Evolutionary conservation across 306 rosid species (phyloP).

Genomic region (Cicer bijugum): DNA sequence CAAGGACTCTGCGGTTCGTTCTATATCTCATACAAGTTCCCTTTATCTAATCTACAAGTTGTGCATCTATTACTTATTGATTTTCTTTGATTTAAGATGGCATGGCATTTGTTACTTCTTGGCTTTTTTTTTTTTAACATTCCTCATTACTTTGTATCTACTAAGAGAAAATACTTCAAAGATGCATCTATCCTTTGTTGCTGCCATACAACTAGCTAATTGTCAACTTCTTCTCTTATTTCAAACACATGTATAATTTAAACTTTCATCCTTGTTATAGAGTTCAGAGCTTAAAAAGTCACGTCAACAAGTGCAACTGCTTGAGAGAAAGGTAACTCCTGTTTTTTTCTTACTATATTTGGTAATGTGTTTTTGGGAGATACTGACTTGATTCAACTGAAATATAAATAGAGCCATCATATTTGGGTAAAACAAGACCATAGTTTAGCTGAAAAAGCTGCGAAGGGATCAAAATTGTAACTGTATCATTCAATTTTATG

Average conservation of each 20-base stretch:
- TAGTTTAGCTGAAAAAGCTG: no score
- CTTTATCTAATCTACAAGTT: conserved; percentile 10
- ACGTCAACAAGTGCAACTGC: conserved; percentile 69
- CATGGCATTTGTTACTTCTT: conserved; percentile 29
- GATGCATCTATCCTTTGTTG: conserved; percentile 39
- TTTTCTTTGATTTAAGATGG: conserved; percentile 38
- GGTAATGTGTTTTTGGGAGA: conserved; percentile 11
- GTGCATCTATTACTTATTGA: conserved; percentile 27
- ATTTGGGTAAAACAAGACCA: no score
- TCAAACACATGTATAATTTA: conserved; percentile 28
- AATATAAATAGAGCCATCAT: no score
- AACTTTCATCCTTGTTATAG: conserved; percentile 49
- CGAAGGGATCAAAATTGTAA: no score
- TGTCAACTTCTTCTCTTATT: conserved; percentile 37
- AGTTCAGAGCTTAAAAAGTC: conserved; percentile 70
- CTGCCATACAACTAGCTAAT: conserved; percentile 21
- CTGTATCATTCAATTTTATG: no score
- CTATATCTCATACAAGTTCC: conserved; percentile 37
- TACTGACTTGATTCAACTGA: not conserved
- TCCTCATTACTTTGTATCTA: conserved; percentile 8
- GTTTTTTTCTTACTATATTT: conserved; percentile 24
- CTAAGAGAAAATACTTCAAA: conserved; percentile 23
- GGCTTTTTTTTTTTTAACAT: conserved; percentile 28
- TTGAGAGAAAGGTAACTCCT: conserved; percentile 74
- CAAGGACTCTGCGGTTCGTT: conserved; percentile 95